Percentiles rank a stretch among this genome's conserved stretches.
These are phyloP conservation scores for Curvularia eragrostidis DNA, from an alignment of 2,329 filamentous ascomycete genomes.

Conservation along the genomic window DNA sequence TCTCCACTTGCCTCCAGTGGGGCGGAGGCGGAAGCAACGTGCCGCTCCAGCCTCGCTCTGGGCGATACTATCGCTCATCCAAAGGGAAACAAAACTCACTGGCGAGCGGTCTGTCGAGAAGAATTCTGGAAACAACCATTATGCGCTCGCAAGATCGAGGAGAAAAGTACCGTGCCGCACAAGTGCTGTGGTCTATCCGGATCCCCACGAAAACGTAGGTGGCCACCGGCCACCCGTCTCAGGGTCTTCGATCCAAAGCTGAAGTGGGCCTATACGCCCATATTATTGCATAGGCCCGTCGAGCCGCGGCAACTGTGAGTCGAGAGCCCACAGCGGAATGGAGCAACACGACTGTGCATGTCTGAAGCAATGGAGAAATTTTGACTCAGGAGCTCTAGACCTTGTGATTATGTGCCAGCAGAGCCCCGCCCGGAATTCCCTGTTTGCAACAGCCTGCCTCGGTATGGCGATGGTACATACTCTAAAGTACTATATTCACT, in stretches of 20 bases:
- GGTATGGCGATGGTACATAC: neutral
- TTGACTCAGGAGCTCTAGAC: constrained; percentile 6
- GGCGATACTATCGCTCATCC: neutral
- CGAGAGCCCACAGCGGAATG: constrained; percentile 5
- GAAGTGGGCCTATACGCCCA: constrained; percentile 13
- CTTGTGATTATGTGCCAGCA: neutral
- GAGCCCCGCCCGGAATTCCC: neutral
- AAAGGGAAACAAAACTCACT: neutral
- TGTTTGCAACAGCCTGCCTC: neutral
- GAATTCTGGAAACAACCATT: no score
- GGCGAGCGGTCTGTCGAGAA: neutral
- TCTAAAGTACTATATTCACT: neutral
- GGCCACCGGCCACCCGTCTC: constrained; percentile 17
- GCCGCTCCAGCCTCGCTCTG: neutral
- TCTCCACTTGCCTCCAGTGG: constrained; percentile 12
- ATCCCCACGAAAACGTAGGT: constrained; percentile 9
- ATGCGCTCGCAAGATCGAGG: neutral
- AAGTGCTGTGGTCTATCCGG: neutral
- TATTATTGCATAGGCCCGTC: constrained; percentile 7
- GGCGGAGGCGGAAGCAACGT: constrained; percentile 11
- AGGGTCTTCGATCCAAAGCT: constrained; percentile 16
- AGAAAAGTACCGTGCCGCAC: neutral
- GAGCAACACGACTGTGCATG: constrained; percentile 7
- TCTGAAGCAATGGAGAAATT: neutral
- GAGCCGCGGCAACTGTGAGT: constrained; percentile 9